These are phyloP conservation scores for Tinospora cordifolia DNA, from an alignment of 164 flowering plant species.

Conservation along the genomic window DNA sequence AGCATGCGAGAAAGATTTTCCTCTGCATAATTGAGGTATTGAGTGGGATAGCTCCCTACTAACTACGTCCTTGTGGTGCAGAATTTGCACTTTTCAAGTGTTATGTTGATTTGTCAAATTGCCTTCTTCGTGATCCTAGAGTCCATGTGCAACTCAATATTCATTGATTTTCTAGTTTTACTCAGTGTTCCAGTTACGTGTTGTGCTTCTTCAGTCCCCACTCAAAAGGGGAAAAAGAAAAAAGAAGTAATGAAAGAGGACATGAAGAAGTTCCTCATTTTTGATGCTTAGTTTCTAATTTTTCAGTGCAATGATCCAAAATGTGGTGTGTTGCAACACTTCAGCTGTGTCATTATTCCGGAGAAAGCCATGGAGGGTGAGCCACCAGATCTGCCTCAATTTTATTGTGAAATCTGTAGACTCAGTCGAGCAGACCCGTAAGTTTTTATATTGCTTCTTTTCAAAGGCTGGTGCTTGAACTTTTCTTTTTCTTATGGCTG, in stretches of 20 bases:
- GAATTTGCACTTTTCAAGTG: too few species aligned
- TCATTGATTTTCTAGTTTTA: too few species aligned
- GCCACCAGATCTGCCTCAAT: slow-evolving; percentile 48
- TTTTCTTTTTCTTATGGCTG: not conserved
- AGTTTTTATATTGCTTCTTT: slow-evolving; percentile 20
- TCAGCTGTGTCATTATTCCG: slow-evolving; percentile 73
- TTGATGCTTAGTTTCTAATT: not conserved
- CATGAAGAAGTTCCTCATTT: not conserved
- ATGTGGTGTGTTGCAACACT: slow-evolving; percentile 84
- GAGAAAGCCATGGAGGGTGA: slow-evolving; percentile 68
- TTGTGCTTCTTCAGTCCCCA: too few species aligned
- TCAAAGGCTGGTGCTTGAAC: not conserved
- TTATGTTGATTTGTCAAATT: too few species aligned
- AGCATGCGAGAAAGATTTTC: too few species aligned
- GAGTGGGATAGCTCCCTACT: too few species aligned
- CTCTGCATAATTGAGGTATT: too few species aligned
- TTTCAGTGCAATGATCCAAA: slow-evolving; percentile 83
- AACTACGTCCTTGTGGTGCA: too few species aligned
- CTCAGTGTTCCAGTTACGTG: not conserved
- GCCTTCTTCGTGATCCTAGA: too few species aligned
- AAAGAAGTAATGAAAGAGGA: not conserved
- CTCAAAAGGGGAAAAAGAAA: not conserved
- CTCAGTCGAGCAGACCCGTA: slow-evolving; percentile 96
- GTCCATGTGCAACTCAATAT: too few species aligned
- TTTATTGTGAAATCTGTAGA: slow-evolving; percentile 86